Conservation (phyloP, 345 rosid species). For the Eucalyptus shirleyi region DNA sequence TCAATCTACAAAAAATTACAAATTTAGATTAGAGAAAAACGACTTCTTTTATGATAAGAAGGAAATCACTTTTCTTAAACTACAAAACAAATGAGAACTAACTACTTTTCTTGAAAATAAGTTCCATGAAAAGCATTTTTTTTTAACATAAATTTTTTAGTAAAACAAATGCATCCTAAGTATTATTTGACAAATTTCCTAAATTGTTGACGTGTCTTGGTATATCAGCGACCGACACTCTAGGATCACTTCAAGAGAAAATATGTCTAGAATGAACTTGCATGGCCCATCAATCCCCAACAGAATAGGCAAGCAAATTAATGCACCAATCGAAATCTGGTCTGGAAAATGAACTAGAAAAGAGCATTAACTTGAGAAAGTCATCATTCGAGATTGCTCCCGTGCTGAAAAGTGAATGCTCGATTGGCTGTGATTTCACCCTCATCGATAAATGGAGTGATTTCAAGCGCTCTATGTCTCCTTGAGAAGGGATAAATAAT, state of each 20-base stretch:
- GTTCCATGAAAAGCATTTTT: too few species aligned
- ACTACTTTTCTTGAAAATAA: neutral
- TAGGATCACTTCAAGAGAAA: neutral
- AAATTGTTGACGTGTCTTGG: neutral
- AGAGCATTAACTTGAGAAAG: neutral
- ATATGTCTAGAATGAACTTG: neutral
- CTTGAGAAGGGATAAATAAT: too few species aligned
- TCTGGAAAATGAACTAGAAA: neutral
- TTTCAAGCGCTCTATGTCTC: neutral
- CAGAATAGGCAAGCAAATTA: neutral
- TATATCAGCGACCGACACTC: neutral
- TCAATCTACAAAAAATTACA: too few species aligned
- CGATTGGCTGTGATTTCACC: neutral
- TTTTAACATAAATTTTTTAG: neutral
- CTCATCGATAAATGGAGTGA: neutral
- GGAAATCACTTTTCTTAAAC: neutral
- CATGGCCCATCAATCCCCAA: neutral
- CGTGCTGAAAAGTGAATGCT: neutral
- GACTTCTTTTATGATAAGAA: neutral
- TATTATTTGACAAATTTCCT: too few species aligned
- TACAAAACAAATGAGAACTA: too few species aligned
- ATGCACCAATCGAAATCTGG: too few species aligned
- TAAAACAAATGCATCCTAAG: neutral
- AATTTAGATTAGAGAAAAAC: neutral
- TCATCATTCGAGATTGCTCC: neutral